These are phyloP conservation scores for Paratinospora sagittata DNA, from an alignment of 164 flowering plant genomes.

Conservation along the genomic window DNA sequence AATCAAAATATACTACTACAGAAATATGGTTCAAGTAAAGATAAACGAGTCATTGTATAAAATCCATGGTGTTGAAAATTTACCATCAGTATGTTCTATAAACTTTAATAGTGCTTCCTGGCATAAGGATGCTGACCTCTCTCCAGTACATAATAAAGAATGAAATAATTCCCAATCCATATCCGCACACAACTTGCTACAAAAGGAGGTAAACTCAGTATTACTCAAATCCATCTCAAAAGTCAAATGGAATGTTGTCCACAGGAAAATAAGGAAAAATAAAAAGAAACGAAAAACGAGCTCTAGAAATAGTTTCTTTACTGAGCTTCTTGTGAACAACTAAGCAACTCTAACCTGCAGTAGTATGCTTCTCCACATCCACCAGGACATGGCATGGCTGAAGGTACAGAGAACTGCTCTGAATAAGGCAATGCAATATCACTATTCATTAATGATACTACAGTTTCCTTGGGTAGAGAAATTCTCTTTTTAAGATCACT, in stretches of 20 bases:
- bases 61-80: slow-evolving; percentile 12
- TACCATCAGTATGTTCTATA: slow-evolving; percentile 81
- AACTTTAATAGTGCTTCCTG: slow-evolving; percentile 63
- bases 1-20: background rate
- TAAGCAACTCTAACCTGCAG: slow-evolving; percentile 59
- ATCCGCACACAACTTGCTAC: slow-evolving; percentile 71
- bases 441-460: slow-evolving; percentile 61
- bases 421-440: slow-evolving; percentile 60
- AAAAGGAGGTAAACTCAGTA: slow-evolving; percentile 19
- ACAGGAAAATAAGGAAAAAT: background rate
- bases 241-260: background rate
- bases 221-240: slow-evolving; percentile 4
- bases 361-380: slow-evolving; percentile 84
- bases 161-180: slow-evolving; percentile 78
- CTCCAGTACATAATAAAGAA: slow-evolving; percentile 78
- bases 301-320: background rate
- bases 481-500: slow-evolving; percentile 24
- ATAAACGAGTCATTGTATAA: no score
- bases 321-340: background rate
- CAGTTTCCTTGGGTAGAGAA: slow-evolving; percentile 41
- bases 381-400: slow-evolving; percentile 60
- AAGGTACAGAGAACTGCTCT: slow-evolving; percentile 56
- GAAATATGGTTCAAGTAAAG: background rate
- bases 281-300: background rate
- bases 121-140: slow-evolving; percentile 34